Percentiles rank a stretch among this genome's conserved stretches.
These are phyloP conservation scores for Basipetospora sp. DNA, from an alignment of 2,329 filamentous ascomycete species.

Conservation along the genomic window DNA sequence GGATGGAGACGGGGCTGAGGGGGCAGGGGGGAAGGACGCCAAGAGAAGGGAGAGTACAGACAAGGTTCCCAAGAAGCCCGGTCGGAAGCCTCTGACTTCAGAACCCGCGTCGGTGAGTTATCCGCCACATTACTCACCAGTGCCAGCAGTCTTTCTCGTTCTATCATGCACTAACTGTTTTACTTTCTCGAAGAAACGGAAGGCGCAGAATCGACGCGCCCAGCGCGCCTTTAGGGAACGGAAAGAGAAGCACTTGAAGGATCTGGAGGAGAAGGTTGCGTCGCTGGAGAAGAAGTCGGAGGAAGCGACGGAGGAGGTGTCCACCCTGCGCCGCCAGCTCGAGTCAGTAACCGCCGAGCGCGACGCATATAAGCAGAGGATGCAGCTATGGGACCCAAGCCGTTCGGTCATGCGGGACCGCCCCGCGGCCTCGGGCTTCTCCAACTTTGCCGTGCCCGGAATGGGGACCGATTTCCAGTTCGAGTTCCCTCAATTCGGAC, in stretches of 20 bases:
- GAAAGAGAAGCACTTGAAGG: slow-evolving; percentile 81
- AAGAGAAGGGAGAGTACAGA: slow-evolving; percentile 74
- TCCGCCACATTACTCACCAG: too few relatives aligned
- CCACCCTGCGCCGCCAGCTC: slow-evolving; percentile 67
- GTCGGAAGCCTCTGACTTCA: slow-evolving; percentile 84
- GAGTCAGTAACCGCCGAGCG: slow-evolving; percentile 76
- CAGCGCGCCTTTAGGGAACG: slow-evolving; percentile 88
- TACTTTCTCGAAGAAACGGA: slow-evolving; percentile 54
- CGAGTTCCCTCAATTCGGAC: slow-evolving; percentile 88
- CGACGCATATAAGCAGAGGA: slow-evolving; percentile 75
- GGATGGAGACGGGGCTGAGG: slow-evolving; percentile 46
- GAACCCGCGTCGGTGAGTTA: slow-evolving; percentile 71
- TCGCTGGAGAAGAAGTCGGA: slow-evolving; percentile 73
- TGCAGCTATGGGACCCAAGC: slow-evolving; percentile 41
- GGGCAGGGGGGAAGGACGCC: slow-evolving; percentile 25
- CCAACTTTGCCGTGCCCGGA: slow-evolving; percentile 26
- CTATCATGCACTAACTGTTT: too few relatives aligned
- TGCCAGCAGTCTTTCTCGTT: neutral
- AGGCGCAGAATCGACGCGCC: slow-evolving; percentile 86
- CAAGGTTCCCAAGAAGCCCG: slow-evolving; percentile 86
- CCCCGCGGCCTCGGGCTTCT: slow-evolving; percentile 20
- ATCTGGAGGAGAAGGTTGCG: slow-evolving; percentile 64
- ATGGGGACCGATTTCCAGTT: slow-evolving; percentile 73
- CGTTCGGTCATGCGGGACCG: slow-evolving; percentile 10
- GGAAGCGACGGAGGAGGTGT: slow-evolving; percentile 72